Evolutionary conservation across 768 basidiomycete genomes (phyloP), one percentile per base, ranked within the genome.

Genomic region (Mrakia hoshinonis): DNA sequence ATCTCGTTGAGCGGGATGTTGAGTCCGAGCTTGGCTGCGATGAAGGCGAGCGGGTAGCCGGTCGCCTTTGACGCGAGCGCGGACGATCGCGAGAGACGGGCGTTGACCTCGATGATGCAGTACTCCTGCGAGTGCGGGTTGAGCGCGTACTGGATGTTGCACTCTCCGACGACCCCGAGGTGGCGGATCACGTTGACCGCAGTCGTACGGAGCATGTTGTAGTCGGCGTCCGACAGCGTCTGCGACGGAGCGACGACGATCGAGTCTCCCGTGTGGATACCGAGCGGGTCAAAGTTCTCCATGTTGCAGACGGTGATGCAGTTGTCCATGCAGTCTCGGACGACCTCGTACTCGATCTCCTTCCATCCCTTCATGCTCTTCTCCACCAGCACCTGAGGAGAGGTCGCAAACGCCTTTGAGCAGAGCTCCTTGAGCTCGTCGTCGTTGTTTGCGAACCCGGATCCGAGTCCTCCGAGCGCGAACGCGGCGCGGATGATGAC

Each of bases 341-440:
- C 95, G 63, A 99, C 95, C 79, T 99, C 95, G 76, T 99, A 99
- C 82, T 99, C 95, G 75, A 99, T 95, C 83, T 99, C 95, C 82
- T 99, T 98, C 95, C 95, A 99, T 2, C 95, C 95, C 82, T 98
- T 98, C 95, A 98, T 98, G 76, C 91, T 93, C 84, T 87, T 94
- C 84, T 99, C 96, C 20, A 99, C 92, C n/a, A 99, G 84, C 0
- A 99, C 94, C 81, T 98, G 96, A 54, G 95, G 93, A 76, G 91
- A 93, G 18, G 92, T 97, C 55, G 95, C 94, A 77, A 99, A 98
- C 12, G 96, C 95, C 82, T 94, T 96, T 75, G 83, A 85, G 78
- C 94, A 97, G 24, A 99, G 82, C 39, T 89, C 89, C 74, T 86
- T 85, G 71, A 99, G 83, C 82, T 97, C 90, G n/a, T 80, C 83